These are phyloP conservation scores for Parascedosporium putredinis DNA, from an alignment of 2,329 filamentous ascomycete species.

Conservation along the genomic window DNA sequence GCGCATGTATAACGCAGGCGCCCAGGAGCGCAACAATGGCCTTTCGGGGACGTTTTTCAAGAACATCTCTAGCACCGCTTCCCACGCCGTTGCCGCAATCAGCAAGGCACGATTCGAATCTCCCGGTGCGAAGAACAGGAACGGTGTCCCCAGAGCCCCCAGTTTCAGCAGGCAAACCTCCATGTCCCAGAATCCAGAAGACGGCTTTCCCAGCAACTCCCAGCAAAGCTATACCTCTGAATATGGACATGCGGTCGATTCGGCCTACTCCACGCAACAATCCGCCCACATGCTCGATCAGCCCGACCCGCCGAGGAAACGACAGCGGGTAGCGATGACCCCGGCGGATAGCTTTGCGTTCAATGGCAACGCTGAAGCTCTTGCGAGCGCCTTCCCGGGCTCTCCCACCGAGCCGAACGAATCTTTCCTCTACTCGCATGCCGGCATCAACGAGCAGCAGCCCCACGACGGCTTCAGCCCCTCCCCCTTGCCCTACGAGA, in stretches of 20 bases:
- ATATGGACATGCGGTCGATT: constrained; percentile 62
- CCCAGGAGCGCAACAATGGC: constrained; percentile 57
- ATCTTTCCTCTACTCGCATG: constrained; percentile 60
- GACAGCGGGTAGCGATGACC: constrained; percentile 48
- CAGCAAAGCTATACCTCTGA: constrained; percentile 77
- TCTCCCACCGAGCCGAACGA: constrained; percentile 74
- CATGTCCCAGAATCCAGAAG: constrained; percentile 54
- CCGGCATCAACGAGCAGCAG: constrained; percentile 30
- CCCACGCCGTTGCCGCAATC: constrained; percentile 87
- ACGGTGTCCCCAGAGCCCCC: constrained; percentile 54
- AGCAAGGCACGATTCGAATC: constrained; percentile 94
- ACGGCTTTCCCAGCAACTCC: constrained; percentile 57
- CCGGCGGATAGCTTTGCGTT: constrained; percentile 45
- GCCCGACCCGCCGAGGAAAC: constrained; percentile 70
- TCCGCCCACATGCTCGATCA: constrained; percentile 14
- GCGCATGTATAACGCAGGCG: constrained; percentile 65
- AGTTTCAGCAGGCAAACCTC: constrained; percentile 64
- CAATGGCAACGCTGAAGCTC: constrained; percentile 35
- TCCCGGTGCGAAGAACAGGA: constrained; percentile 54
- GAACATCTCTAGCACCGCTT: constrained; percentile 88
- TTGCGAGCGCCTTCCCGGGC: constrained; percentile 44
- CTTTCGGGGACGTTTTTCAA: constrained; percentile 87
- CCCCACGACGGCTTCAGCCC: constrained; percentile 45
- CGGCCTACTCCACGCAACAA: constrained; percentile 55
- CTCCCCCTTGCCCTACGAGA: constrained; percentile 51